Base-by-base conservation (phyloP, 345 rosid species). In the Carallia brachiata region DNA sequence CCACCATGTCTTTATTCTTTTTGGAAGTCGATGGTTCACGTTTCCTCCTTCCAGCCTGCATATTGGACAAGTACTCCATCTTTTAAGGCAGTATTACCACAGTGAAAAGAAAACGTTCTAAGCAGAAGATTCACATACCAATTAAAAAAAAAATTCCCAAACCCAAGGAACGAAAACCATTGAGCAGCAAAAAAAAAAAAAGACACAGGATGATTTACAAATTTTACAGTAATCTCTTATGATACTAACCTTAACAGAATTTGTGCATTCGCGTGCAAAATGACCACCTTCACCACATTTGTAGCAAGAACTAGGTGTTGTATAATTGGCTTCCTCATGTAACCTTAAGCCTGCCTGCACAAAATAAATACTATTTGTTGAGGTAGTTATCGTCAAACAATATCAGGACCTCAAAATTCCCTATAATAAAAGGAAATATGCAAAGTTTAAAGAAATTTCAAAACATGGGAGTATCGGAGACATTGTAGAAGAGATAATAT, bases 251-350 rank as follows among this genome's bases (percentile, higher is more conserved):
- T 83, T 87, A 32, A 77, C 48, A 31, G 87, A 84, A 77, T 73
- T 80, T 1, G 65, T 75, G 78, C 97, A 94, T 62, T 88, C 92
- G 36, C 90, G 95, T 23, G 93, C 91, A 81, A 90, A 89, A 83
- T 91, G 97, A 55, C 98, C 97, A 47, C 15, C 83, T 79, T 73
- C 87, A 13, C 88, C 85, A 74, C 96, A 91, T 52, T 34, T 87
- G 81, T 78, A 89, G 86, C 97, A 90, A 40, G 77, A 55, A 72
- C 79, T 75, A 37, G 85, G 78, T 5, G 66, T 81, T 36, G 63
- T 56, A 47, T 50, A 75, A 27, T 61, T 34, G 52, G 67, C 71
- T 72, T 73, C 80, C 17, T 63, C 72, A 1, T n/a, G 59, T 15
- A 66, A 44, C 18, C 71, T 71, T 57, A 62, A 28, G 61, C 81